Conservation (phyloP, 768 basidiomycete species). For the Suillus sp. region DNA sequence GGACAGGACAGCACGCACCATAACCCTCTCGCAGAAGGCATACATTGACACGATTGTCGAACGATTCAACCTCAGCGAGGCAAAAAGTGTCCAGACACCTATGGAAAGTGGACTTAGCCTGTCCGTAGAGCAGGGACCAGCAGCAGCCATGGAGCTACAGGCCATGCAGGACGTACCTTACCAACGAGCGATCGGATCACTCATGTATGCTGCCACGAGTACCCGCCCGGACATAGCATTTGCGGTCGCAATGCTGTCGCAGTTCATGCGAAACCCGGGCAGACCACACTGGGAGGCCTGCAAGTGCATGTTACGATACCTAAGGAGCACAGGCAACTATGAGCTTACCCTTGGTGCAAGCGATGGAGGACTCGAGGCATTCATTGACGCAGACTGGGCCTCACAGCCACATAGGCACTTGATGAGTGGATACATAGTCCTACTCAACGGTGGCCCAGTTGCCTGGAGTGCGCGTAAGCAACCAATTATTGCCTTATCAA, state of each 20-base stretch:
- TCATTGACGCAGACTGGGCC: not conserved
- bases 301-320: accelerated
- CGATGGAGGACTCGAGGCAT: not conserved
- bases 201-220: not conserved
- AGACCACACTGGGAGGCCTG: not conserved
- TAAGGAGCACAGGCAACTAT: not conserved
- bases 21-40: constrained; percentile 26
- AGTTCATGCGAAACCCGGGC: not conserved
- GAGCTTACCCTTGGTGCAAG: not conserved
- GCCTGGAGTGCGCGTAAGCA: not conserved
- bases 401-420: not conserved
- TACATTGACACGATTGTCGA: constrained; percentile 25
- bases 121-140: not conserved
- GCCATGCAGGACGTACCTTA: not conserved
- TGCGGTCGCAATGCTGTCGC: not conserved
- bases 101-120: not conserved
- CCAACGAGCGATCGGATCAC: not conserved
- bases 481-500: not conserved
- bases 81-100: not conserved
- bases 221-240: accelerated
- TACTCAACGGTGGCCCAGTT: not conserved
- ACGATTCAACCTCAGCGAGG: not conserved
- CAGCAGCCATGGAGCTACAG: too few relatives aligned
- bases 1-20: constrained; percentile 17
- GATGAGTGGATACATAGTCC: not conserved